Evolutionary conservation across 345 rosid genomes (phyloP).

Genomic region (Gossypium anomalum): DNA sequence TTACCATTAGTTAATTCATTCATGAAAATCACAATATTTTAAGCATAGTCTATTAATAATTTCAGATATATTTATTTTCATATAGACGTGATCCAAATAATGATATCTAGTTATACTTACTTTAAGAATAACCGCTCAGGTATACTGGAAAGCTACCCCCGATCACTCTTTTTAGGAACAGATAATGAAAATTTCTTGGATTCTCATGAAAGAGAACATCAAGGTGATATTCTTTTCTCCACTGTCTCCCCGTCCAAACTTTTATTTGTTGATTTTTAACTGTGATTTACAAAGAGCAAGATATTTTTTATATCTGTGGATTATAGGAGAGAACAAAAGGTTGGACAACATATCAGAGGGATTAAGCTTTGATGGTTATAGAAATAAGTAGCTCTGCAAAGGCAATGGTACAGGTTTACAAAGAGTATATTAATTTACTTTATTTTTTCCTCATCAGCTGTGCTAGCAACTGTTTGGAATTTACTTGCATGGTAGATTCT

Average conservation of each 20-base stretch:
- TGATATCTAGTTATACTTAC: not conserved
- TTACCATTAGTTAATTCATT: not conserved
- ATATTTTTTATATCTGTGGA: constrained; percentile 18
- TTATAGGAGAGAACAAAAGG: constrained; percentile 65
- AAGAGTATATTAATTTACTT: not conserved
- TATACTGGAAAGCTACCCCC: constrained; percentile 66
- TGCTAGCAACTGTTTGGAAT: not conserved
- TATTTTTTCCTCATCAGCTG: not conserved
- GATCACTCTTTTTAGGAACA: constrained; percentile 66
- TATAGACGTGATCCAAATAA: not conserved
- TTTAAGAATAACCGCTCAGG: constrained; percentile 35
- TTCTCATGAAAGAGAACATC: constrained; percentile 58
- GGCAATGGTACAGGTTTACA: constrained; percentile 15
- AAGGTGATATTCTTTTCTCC: constrained; percentile 34
- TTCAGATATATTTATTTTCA: not conserved
- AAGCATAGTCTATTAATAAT: not conserved
- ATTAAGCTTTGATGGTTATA: constrained; percentile 66
- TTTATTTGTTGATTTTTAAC: not conserved
- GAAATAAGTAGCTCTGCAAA: constrained; percentile 47
- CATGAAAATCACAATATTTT: not conserved
- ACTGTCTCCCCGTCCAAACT: not conserved
- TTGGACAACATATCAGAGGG: constrained; percentile 83
- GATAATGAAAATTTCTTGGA: constrained; percentile 48
- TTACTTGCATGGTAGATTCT: not conserved
- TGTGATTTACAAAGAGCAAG: constrained; percentile 8